These are phyloP conservation scores for Ophiostoma sp. DNA, from an alignment of 2,329 filamentous ascomycete species.

Conservation along the genomic window DNA sequence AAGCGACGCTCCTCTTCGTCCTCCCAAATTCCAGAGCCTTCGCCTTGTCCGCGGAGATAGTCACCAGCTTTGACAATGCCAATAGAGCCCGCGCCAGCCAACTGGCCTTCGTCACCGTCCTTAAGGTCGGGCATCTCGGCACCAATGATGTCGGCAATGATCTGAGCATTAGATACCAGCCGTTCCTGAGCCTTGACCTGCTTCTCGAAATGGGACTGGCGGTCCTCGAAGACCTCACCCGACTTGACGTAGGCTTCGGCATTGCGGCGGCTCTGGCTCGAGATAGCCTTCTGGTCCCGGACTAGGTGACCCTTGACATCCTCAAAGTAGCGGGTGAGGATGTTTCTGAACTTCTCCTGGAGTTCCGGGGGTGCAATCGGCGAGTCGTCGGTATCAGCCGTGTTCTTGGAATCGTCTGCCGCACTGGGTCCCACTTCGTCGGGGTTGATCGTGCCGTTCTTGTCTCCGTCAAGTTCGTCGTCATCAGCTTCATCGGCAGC, in stretches of 20 bases:
- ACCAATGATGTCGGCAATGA: slow-evolving; percentile 83
- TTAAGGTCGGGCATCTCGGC: slow-evolving; percentile 92
- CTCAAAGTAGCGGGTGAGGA: slow-evolving; percentile 85
- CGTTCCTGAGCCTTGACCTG: slow-evolving; percentile 90
- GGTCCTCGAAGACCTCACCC: slow-evolving; percentile 96
- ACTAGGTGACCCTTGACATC: slow-evolving; percentile 86
- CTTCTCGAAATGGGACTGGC: slow-evolving; percentile 93
- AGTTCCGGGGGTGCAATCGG: slow-evolving; percentile 75
- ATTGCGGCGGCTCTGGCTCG: slow-evolving; percentile 85
- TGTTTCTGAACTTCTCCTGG: slow-evolving; percentile 81
- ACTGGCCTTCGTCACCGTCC: slow-evolving; percentile 71
- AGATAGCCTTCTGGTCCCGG: slow-evolving; percentile 88
- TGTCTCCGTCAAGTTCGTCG: neutral
- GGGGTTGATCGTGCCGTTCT: neutral
- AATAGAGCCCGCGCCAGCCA: slow-evolving; percentile 71
- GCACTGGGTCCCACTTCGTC: neutral
- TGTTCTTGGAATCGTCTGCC: neutral
- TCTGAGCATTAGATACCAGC: slow-evolving; percentile 83
- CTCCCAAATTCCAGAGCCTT: slow-evolving; percentile 95
- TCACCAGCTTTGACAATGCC: slow-evolving; percentile 92
- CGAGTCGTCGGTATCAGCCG: slow-evolving; percentile 55
- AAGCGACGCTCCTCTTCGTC: slow-evolving; percentile 97
- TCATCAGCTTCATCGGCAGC: slow-evolving; percentile 9
- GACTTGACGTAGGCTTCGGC: slow-evolving; percentile 98
- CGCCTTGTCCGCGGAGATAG: slow-evolving; percentile 84